Percentiles rank a stretch among this genome's conserved stretches.
These are phyloP conservation scores for Lachancea fermentati DNA, from an alignment of 805 yeast species.

Conservation along the genomic window DNA sequence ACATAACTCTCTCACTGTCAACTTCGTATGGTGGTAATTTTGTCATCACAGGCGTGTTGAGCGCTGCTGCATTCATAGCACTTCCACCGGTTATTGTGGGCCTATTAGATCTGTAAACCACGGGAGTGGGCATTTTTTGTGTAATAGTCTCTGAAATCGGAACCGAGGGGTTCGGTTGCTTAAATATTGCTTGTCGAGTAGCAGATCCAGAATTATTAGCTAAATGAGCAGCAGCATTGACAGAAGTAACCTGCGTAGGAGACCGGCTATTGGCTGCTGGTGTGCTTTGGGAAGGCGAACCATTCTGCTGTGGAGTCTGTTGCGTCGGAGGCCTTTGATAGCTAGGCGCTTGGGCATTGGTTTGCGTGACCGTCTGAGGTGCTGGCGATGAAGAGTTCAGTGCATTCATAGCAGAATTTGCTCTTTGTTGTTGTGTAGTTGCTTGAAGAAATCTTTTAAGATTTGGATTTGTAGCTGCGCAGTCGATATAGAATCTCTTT, in stretches of 20 bases:
- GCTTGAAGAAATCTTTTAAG: constrained; percentile 28
- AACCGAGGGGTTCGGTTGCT: constrained; percentile 49
- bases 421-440: constrained; percentile 23
- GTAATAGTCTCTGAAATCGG: constrained; percentile 67
- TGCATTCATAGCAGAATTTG: constrained; percentile 9
- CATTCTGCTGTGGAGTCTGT: constrained; percentile 8
- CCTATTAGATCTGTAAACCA: constrained; percentile 58
- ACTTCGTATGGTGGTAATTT: constrained; percentile 79
- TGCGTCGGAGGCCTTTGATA: constrained; percentile 15
- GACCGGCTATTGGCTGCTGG: constrained; percentile 17
- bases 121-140: constrained; percentile 61
- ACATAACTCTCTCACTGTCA: constrained; percentile 74
- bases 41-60: constrained; percentile 69
- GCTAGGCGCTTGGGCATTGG: constrained; percentile 14
- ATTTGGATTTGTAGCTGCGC: constrained; percentile 31
- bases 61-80: constrained; percentile 62
- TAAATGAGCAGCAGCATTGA: constrained; percentile 45
- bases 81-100: constrained; percentile 84
- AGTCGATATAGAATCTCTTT: constrained; percentile 30
- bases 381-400: constrained; percentile 12
- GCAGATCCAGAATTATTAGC: constrained; percentile 23
- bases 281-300: constrained; percentile 13
- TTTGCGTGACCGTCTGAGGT: constrained; percentile 14
- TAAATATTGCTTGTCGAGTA: constrained; percentile 32
- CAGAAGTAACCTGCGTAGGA: constrained; percentile 39